Evolutionary conservation across 345 rosid genomes (phyloP).

Genomic region (Cochlearia excelsa): DNA sequence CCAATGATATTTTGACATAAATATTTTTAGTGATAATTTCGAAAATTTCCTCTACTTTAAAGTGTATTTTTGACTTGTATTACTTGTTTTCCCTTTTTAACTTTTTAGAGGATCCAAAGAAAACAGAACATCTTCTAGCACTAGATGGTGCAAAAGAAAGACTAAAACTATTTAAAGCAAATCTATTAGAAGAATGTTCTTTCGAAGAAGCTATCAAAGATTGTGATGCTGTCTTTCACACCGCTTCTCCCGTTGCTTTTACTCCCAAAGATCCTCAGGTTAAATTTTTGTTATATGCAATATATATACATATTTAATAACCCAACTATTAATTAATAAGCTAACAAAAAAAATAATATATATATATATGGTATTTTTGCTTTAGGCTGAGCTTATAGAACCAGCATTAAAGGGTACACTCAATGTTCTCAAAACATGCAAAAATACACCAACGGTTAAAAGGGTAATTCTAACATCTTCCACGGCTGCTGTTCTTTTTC

Average conservation of each 20-base stretch:
- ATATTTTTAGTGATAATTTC: too few species aligned
- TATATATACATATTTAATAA: too few species aligned
- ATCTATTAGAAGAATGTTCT: constrained; percentile 36
- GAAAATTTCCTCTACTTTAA: too few species aligned
- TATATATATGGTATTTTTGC: too few species aligned
- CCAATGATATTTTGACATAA: too few species aligned
- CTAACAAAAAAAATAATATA: too few species aligned
- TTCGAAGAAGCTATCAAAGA: constrained; percentile 44
- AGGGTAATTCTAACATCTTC: constrained; percentile 56
- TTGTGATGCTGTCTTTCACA: constrained; percentile 58
- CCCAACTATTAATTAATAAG: too few species aligned
- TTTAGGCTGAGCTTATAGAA: constrained; percentile 37
- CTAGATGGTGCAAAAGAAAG: constrained; percentile 37
- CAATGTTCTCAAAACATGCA: constrained; percentile 47
- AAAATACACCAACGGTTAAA: constrained; percentile 42
- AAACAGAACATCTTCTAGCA: constrained; percentile 28
- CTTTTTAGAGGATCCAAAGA: constrained; percentile 32
- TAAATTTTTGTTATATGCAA: too few species aligned
- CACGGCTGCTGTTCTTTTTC: constrained; percentile 34
- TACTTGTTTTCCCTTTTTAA: too few species aligned
- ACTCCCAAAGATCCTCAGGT: constrained; percentile 40
- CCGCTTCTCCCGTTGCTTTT: constrained; percentile 45
- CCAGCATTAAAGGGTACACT: constrained; percentile 53
- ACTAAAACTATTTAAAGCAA: constrained; percentile 35
- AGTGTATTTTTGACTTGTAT: too few species aligned